Conservation (phyloP, 2,329 filamentous ascomycete species). For the Fusarium nematophilum region DNA sequence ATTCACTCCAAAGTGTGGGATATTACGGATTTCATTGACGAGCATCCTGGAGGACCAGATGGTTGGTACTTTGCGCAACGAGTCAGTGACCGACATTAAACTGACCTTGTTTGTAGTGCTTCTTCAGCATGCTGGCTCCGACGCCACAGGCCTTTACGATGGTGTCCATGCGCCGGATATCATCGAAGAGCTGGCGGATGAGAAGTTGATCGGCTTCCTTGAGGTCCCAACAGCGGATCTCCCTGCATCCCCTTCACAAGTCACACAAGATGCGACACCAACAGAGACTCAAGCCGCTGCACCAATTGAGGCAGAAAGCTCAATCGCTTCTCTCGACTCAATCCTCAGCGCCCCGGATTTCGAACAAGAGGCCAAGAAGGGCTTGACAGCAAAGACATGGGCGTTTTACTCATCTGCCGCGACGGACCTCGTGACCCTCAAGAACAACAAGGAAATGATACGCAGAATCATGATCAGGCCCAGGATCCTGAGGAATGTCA, state of each 20-base stretch:
- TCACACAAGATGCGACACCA: background rate
- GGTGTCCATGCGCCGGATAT: conserved; percentile 59
- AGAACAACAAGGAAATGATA: conserved; percentile 60
- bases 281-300: background rate
- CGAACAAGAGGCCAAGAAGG: conserved; percentile 57
- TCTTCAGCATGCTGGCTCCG: conserved; percentile 61
- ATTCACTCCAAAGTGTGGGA: conserved; percentile 77
- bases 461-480: conserved; percentile 64
- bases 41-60: conserved; percentile 52
- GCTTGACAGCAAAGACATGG: conserved; percentile 61
- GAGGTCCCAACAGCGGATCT: conserved; percentile 43
- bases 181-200: conserved; percentile 54
- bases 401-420: conserved; percentile 66
- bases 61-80: conserved; percentile 33
- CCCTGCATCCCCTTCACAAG: background rate
- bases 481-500: conserved; percentile 60
- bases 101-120: conserved; percentile 61
- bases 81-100: background rate
- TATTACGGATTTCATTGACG: conserved; percentile 70
- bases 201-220: conserved; percentile 61
- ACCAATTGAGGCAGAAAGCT: background rate
- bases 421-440: conserved; percentile 62
- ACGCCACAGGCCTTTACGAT: conserved; percentile 65
- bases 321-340: conserved; percentile 54
- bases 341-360: conserved; percentile 64